Evolutionary conservation across 495 filamentous ascomycete species (phyloP).

Genomic region (Tuber umbilicatum): DNA sequence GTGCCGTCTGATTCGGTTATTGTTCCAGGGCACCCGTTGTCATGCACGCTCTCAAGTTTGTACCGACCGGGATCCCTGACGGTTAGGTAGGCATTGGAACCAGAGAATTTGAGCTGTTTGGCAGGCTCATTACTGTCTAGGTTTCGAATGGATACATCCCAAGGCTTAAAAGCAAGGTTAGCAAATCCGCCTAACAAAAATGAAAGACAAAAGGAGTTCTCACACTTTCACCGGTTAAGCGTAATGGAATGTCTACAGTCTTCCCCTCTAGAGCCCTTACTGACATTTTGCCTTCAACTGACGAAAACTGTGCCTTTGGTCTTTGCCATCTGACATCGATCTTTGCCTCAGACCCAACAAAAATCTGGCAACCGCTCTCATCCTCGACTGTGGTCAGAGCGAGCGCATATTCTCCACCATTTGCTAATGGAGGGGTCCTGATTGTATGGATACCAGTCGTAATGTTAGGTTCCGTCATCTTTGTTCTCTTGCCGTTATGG

Average conservation of each 20-base stretch:
- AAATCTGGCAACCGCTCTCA: conserved; percentile 73
- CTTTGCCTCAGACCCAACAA: conserved; percentile 70
- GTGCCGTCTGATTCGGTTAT: conserved; percentile 63
- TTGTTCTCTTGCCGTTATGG: conserved; percentile 76
- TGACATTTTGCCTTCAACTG: conserved; percentile 66
- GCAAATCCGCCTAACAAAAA: background rate
- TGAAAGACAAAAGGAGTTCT: conserved; percentile 3
- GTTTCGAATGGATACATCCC: conserved; percentile 70
- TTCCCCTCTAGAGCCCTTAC: conserved; percentile 70
- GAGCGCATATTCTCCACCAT: conserved; percentile 82
- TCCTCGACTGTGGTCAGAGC: conserved; percentile 79
- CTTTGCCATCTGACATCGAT: conserved; percentile 80
- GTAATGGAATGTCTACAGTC: conserved; percentile 65
- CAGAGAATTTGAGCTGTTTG: conserved; percentile 50
- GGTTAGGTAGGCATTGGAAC: conserved; percentile 63
- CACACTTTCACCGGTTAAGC: conserved; percentile 65
- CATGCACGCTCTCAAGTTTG: conserved; percentile 66
- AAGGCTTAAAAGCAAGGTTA: conserved; percentile 49
- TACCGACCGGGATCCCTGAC: conserved; percentile 65
- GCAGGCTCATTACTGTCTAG: conserved; percentile 45
- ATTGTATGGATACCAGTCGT: conserved; percentile 58
- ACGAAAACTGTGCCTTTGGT: conserved; percentile 74
- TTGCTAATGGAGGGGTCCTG: conserved; percentile 60
- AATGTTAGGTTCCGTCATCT: conserved; percentile 59
- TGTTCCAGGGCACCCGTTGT: conserved; percentile 70